A percentile compares a stretch with the other conserved stretches of the same genome.
Conservation (phyloP, 1,284 basidiomycete species). For the Papiliotrema laurentii region DNA sequence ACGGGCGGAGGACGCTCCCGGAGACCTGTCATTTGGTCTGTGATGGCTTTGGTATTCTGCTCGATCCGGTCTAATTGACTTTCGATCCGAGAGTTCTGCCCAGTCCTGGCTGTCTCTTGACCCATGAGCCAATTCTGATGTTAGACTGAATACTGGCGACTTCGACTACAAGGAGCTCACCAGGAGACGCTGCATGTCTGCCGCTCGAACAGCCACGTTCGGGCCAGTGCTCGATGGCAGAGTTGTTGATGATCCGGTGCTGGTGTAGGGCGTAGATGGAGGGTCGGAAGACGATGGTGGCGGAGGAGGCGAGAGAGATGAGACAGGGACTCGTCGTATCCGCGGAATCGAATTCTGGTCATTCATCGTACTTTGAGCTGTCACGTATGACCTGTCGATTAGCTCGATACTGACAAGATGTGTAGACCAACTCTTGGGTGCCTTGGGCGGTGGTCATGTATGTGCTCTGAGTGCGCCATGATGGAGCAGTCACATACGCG, state of each 20-base stretch:
- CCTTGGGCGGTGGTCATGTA: constrained; percentile 17
- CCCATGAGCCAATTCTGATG: constrained; percentile 38
- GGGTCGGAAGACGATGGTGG: constrained; percentile 2
- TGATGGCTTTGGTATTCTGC: constrained; percentile 30
- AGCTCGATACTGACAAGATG: background rate
- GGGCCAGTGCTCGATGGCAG: background rate
- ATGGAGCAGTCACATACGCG: constrained; percentile 3
- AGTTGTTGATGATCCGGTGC: background rate
- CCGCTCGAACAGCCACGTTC: background rate
- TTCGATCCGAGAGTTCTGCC: constrained; percentile 29
- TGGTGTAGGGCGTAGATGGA: background rate
- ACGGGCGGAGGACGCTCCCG: constrained; percentile 32
- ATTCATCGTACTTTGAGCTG: constrained; percentile 1
- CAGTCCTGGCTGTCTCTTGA: constrained; percentile 36
- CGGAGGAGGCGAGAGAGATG: constrained; percentile 13
- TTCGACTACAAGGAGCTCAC: constrained; percentile 10
- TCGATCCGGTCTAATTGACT: constrained; percentile 46
- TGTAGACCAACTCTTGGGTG: constrained; percentile 11
- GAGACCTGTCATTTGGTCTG: constrained; percentile 16
- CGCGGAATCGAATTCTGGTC: constrained; percentile 8
- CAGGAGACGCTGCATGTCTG: constrained; percentile 25
- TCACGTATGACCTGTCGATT: constrained; percentile 15
- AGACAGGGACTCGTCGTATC: constrained; percentile 25
- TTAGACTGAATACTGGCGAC: background rate
- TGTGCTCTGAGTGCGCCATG: constrained; percentile 17